Evolutionary conservation across 192 early-diverging fungal species (phyloP), one percentile per base, ranked within the genome.

Genomic region (Backusella parvicylindrica): DNA sequence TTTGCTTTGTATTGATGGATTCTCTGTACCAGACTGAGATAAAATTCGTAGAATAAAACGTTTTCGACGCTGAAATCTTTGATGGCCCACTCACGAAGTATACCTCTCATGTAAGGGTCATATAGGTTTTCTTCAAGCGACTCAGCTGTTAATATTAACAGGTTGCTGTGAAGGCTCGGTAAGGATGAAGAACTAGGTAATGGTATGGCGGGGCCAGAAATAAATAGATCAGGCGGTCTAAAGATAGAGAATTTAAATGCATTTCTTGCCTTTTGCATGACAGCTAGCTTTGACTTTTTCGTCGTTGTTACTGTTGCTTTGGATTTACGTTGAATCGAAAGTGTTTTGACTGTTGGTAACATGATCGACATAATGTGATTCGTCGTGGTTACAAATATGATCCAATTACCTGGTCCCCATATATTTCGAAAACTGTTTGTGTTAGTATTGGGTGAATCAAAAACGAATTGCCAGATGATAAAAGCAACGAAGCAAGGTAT

Each of bases 401-500:
- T 41, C 73, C 73, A 74, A 47, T 74, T 74, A 5, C 15, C 35
- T 31, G 73, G 18, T 2, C 50, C 53, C 26, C 31, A 74, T 1
- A 41, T 1, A 7, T 11, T 16, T 74, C 33, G 32, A 18, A 35
- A 2, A 3, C 15, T 37, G 41, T 2, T 3, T 15, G 15, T 64
- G 6, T 9, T 21, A 2, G 6, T 0, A 18, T 36, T 47, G 23
- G 68, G 49, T 2, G 63, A 53, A 2, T 40, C 32, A 41, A 66
- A 74, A 3, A 67, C 41, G 33, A 1, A 21, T 23, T 38, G 78
- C 74, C 88, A 81, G 8, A 84, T 36, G 32, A 90, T 72, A 47
- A 75, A 86, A 0, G 83, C n/a, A 2, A 79, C 23, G 30, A 84
- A 77, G 6, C 77, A 79, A 3, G 84, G 74, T 1, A 84, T 40